These are phyloP conservation scores for Infundibulicybe gibba DNA, from an alignment of 768 basidiomycete genomes.

Conservation along the genomic window DNA sequence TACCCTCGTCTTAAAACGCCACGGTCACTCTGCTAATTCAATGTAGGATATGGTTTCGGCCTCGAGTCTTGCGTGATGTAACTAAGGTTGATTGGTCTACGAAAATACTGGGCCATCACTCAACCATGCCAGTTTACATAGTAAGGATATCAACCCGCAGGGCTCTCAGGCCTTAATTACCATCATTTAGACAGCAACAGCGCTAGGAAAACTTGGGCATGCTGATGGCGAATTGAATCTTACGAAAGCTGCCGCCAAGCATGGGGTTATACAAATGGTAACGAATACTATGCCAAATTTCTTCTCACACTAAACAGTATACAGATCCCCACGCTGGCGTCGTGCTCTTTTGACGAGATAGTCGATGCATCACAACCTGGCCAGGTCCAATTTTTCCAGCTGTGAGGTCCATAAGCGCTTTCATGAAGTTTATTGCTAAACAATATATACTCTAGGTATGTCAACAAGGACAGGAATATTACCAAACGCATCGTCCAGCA, in stretches of 20 bases:
- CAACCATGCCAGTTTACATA: conserved; percentile 80
- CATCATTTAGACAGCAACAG: conserved; percentile 60
- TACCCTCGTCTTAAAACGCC: conserved; percentile 15
- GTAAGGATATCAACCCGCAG: conserved; percentile 30
- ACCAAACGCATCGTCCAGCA: conserved; percentile 87
- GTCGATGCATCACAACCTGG: conserved; percentile 79
- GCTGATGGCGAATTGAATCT: conserved; percentile 92
- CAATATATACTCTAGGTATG: conserved; percentile 50
- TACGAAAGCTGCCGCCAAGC: conserved; percentile 84
- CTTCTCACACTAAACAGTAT: neutral
- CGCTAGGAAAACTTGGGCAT: conserved; percentile 91
- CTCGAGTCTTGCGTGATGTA: conserved; percentile 81
- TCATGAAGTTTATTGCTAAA: neutral
- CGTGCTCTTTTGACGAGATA: conserved; percentile 94
- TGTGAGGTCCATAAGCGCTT: conserved; percentile 37
- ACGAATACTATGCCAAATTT: neutral
- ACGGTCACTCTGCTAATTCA: neutral
- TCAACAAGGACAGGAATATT: conserved; percentile 85
- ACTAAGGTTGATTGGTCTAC: conserved; percentile 85
- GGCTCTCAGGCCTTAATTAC: neutral
- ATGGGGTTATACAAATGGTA: conserved; percentile 54
- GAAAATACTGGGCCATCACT: conserved; percentile 70
- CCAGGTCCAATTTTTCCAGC: conserved; percentile 84
- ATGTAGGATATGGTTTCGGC: conserved; percentile 83
- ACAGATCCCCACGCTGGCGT: conserved; percentile 93